Evolutionary conservation across 352 stramenopile genomes (phyloP), one percentile per base, ranked within the genome.

Genomic region (Phytophthora sansomeana): DNA sequence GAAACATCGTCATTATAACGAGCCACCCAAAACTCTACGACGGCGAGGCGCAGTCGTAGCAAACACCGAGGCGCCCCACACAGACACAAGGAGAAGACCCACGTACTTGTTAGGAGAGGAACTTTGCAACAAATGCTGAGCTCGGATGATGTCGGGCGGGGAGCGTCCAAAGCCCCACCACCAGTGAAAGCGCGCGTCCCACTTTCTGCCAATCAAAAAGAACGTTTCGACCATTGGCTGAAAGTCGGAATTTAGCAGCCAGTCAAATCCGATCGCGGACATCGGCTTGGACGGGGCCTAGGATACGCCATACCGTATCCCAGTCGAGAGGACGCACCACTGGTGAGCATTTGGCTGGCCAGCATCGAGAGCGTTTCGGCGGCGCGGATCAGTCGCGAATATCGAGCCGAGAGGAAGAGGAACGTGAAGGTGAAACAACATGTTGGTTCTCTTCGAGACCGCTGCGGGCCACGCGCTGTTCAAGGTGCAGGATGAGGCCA

Each of bases 391-490:
- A 80, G 68, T 80, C 67, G 72, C 50, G 62, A 78, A 74, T 66
- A 69, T 70, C 56, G 51, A 63, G 56, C 24, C 29, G n/a, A 16
- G 39, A 68, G 35, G 41, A 59, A 24, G 56, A 33, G 29, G 33
- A 50, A 81, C 53, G 39, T 24, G 21, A 50, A 81, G 49, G 39
- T 24, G 21, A 24, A 3, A 99, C 35, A 41, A 41, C 8, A 44
- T 99, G 98, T 87, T 99, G 60, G 95, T 99, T 63, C 85, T 99
- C 33, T 99, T 99, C 72, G 98, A 99, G 80, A 99, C 98, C 35
- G 94, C 98, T 16, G 98, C 96, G 58, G 98, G 98, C 42, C 99
- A 99, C 80, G 98, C 98, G 60, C 87, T 99, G 28, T 99, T 99
- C 74, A 99, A 99, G 90, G 96, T 99, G 63, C 84, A 97, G 75